phyloP scores from a whole-genome alignment of 768 basidiomycete genomes.

The Boletus rufocinnamomeus region DNA sequence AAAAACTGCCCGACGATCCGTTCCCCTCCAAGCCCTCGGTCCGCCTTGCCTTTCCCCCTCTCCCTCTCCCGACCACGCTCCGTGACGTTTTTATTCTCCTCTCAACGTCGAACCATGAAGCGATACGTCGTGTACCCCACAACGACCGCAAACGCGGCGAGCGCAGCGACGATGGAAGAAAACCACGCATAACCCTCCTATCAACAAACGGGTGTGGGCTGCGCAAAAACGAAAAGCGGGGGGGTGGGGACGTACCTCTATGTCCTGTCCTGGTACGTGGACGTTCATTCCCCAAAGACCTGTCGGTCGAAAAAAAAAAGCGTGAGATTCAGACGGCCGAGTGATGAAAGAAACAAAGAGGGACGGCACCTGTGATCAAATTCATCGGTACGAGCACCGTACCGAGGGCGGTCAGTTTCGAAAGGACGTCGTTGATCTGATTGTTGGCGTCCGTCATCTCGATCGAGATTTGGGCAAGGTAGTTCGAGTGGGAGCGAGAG shows the following conservation, averaged over 20 bases:
- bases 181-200: conserved; percentile 76
- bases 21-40: not conserved
- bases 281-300: conserved; percentile 99
- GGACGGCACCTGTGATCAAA: conserved; percentile 76
- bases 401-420: conserved; percentile 95
- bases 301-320: conserved; percentile 21
- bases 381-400: conserved; percentile 98
- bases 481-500: conserved; percentile 97
- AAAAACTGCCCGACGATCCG: not conserved
- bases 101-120: conserved; percentile 58
- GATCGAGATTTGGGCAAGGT: conserved; percentile 98
- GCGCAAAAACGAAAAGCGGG: no score
- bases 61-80: no score
- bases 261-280: conserved; percentile 85
- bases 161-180: conserved; percentile 74
- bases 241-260: conserved; percentile 34
- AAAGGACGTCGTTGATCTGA: conserved; percentile 98
- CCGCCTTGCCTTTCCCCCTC: no score
- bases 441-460: conserved; percentile 99
- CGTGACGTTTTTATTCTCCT: not conserved
- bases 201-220: not conserved
- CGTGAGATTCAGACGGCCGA: not conserved
- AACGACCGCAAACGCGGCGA: conserved; percentile 79
- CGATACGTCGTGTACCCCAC: conserved; percentile 81
- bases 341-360: not conserved